Evolutionary conservation across 148 eudicot genomes (phyloP).

Genomic region (Mesembryanthemum crystallinum): DNA sequence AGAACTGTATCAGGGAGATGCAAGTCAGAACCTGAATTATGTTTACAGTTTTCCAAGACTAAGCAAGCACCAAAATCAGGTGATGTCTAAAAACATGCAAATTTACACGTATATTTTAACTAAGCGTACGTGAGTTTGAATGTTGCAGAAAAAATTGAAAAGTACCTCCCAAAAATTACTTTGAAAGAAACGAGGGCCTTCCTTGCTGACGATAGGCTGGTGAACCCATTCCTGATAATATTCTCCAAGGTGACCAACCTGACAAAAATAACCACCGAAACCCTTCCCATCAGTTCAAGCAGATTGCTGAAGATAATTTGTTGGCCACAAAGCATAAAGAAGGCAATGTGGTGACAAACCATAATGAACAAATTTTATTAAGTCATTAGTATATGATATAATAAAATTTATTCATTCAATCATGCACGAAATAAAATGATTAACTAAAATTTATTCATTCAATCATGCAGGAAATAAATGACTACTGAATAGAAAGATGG

Average conservation of each 20-base stretch:
- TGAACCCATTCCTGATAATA: slow-evolving; percentile 92
- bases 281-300: neutral
- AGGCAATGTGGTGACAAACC: neutral
- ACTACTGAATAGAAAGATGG: neutral
- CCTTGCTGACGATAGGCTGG: slow-evolving; percentile 85
- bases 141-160: neutral
- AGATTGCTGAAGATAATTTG: neutral
- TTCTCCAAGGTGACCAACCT: slow-evolving; percentile 99
- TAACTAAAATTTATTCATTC: neutral
- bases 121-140: neutral
- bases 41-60: neutral
- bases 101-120: neutral
- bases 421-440: neutral
- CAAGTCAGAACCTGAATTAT: slow-evolving; percentile 6
- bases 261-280: slow-evolving; percentile 11
- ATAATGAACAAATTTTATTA: too few relatives aligned
- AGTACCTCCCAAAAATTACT: slow-evolving; percentile 90
- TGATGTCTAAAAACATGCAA: neutral
- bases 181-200: slow-evolving; percentile 89
- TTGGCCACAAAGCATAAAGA: neutral
- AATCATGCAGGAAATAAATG: neutral
- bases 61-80: too few relatives aligned
- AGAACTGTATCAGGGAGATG: slow-evolving; percentile 46
- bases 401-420: neutral
- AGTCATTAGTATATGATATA: too few relatives aligned